Percentiles rank a stretch among this genome's conserved stretches.
These are phyloP conservation scores for Sphaerosporella brunnea DNA, from an alignment of 495 filamentous ascomycete genomes.

Conservation along the genomic window DNA sequence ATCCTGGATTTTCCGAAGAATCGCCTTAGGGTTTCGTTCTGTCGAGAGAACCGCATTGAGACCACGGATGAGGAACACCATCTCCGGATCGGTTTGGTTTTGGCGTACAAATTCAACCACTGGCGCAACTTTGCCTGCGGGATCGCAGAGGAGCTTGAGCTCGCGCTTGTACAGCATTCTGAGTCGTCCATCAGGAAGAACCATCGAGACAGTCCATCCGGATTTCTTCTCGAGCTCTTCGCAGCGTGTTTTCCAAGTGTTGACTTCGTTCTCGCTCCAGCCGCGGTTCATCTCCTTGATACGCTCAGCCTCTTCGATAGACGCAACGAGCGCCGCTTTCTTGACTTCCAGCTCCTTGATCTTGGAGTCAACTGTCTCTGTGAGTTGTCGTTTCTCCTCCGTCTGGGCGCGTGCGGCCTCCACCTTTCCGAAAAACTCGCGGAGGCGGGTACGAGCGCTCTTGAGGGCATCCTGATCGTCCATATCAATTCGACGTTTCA, in stretches of 20 bases:
- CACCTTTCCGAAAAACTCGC: conserved; percentile 46
- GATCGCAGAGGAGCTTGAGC: conserved; percentile 31
- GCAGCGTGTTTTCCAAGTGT: conserved; percentile 27
- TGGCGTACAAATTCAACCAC: conserved; percentile 36
- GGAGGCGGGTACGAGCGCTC: conserved; percentile 60
- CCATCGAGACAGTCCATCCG: conserved; percentile 62
- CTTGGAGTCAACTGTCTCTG: conserved; percentile 45
- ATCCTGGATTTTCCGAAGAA: conserved; percentile 37
- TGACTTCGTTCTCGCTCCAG: conserved; percentile 66
- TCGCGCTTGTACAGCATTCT: conserved; percentile 65
- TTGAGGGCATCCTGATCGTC: conserved; percentile 53
- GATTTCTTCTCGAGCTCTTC: conserved; percentile 46
- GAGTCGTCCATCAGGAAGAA: conserved; percentile 40
- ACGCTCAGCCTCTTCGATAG: conserved; percentile 66
- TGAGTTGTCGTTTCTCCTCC: conserved; percentile 43
- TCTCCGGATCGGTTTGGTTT: conserved; percentile 32
- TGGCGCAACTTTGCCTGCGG: conserved; percentile 27
- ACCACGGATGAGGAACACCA: conserved; percentile 45
- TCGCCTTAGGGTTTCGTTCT: conserved; percentile 29
- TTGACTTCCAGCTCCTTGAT: conserved; percentile 43
- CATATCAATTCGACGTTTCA: conserved; percentile 47
- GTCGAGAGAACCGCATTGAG: conserved; percentile 31
- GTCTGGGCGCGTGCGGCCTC: conserved; percentile 47
- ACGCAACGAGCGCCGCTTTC: conserved; percentile 41
- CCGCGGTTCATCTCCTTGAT: conserved; percentile 73